Base-by-base conservation (phyloP, 2,329 filamentous ascomycete genomes). In the Trichothecium sympodiale region DNA sequence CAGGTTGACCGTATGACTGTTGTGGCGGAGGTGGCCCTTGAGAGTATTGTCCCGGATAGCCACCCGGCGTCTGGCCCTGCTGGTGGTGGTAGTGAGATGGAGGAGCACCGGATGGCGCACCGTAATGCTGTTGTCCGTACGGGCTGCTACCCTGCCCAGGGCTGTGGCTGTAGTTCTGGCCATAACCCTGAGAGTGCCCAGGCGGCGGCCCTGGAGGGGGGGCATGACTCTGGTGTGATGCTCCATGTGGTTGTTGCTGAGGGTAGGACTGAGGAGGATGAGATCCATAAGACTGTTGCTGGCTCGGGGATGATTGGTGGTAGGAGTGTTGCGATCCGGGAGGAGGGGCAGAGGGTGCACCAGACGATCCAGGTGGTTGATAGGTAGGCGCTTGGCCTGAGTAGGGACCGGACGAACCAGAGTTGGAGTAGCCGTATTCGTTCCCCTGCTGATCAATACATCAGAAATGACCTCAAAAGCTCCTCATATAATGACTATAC, bases 371-470 rank as follows among this genome's bases (percentile, higher is more conserved):
- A 9, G 55, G 49, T 8, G 60, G 57, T 14, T 61, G 52, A 40
- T 62, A 61, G 5, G 56, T 60, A 10, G 80, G 80, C 28, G 77
- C 74, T 38, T 71, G 64, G 37, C 77, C 79, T 41, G 62, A 68
- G 53, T 83, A 84, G 27, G 65, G 64, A 31, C 71, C 69, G 41
- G 66, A 53, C 30, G 69, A 61, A 30, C 67, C 68, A 4, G 64
- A 54, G 46, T 71, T 71, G 16, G 73, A 74, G 53, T 81, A 81
- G 23, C 77, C 79, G 50, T 72, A 84, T 49, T 69, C 72, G 43
- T 75, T 67, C 40, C 61, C 60, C 62, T 71, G 43, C 18, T 17
- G 17, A 17, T 13, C 29, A 40, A 36, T 12, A 29, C 17, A 31
- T 39, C 33, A 39, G 38, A 18, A 17, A 7, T 28, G 15, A 5